Evolutionary conservation across 208 protist species (phyloP).

Genomic region (Leishmania braziliensis): DNA sequence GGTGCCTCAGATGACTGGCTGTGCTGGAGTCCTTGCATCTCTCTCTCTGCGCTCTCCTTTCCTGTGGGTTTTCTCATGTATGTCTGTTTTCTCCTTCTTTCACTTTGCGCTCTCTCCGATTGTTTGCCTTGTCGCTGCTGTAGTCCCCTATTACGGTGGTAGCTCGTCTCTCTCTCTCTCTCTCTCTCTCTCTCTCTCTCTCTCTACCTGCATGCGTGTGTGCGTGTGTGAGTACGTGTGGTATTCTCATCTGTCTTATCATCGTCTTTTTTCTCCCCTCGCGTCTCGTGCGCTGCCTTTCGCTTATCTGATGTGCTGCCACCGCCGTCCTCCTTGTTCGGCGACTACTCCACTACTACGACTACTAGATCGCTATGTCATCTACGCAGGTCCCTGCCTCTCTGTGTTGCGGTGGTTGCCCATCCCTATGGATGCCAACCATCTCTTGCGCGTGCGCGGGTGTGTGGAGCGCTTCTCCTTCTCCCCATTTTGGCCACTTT

Average conservation of each 20-base stretch:
- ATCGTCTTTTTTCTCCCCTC: neutral
- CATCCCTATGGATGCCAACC: neutral
- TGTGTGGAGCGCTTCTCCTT: neutral
- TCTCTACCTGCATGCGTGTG: neutral
- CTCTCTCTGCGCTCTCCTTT: neutral
- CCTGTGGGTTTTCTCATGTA: neutral
- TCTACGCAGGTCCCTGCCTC: no score
- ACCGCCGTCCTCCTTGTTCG: no score
- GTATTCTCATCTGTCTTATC: slow-evolving; percentile 5
- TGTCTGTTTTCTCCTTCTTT: neutral
- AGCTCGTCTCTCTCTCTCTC: neutral
- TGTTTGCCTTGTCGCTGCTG: neutral
- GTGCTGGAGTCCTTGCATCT: neutral
- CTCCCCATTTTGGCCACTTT: neutral
- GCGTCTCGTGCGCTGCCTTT: neutral
- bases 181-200: neutral
- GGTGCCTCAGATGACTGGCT: neutral
- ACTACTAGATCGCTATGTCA: no score
- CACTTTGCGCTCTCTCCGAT: no score
- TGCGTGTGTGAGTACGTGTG: slow-evolving; percentile 10
- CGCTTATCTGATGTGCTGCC: no score
- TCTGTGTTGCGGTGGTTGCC: neutral
- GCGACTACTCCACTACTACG: no score
- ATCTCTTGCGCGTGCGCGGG: neutral
- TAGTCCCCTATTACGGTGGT: neutral